A percentile compares a stretch with the other conserved stretches of the same genome.
Conservation (phyloP, 768 basidiomycete species). For the Mycena filopes region DNA sequence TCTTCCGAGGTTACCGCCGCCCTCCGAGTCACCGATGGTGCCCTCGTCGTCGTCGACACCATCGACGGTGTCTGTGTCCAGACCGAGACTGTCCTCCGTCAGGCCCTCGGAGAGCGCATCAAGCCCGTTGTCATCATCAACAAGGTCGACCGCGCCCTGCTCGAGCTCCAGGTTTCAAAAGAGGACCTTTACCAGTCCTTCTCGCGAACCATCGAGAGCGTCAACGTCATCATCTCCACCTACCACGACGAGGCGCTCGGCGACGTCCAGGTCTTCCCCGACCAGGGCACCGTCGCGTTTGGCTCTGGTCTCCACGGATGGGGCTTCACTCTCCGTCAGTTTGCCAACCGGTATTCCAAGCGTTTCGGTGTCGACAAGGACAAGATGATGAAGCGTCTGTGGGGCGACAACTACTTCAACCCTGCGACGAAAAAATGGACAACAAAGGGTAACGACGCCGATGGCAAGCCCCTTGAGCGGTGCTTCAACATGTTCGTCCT, state of each 20-base stretch:
- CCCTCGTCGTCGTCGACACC: slow-evolving; percentile 99
- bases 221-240: slow-evolving; percentile 98
- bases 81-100: slow-evolving; percentile 98
- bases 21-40: slow-evolving; percentile 99
- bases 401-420: slow-evolving; percentile 99
- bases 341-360: slow-evolving; percentile 93
- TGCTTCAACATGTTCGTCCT: slow-evolving; percentile 99
- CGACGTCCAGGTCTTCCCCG: slow-evolving; percentile 99
- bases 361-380: slow-evolving; percentile 99
- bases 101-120: slow-evolving; percentile 97
- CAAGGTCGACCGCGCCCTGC: slow-evolving; percentile 99
- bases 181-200: slow-evolving; percentile 98
- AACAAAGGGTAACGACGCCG: slow-evolving; percentile 75
- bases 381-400: slow-evolving; percentile 79
- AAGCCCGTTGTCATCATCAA: slow-evolving; percentile 99
- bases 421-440: slow-evolving; percentile 97
- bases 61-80: slow-evolving; percentile 99
- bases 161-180: slow-evolving; percentile 97
- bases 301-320: slow-evolving; percentile 99
- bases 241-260: slow-evolving; percentile 96
- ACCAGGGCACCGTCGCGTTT: slow-evolving; percentile 98
- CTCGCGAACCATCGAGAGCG: slow-evolving; percentile 95
- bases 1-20: slow-evolving; percentile 99
- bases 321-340: slow-evolving; percentile 99
- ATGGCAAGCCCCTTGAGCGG: slow-evolving; percentile 93